Base-by-base conservation (phyloP, 306 rosid genomes). In the Malus sieversii region DNA sequence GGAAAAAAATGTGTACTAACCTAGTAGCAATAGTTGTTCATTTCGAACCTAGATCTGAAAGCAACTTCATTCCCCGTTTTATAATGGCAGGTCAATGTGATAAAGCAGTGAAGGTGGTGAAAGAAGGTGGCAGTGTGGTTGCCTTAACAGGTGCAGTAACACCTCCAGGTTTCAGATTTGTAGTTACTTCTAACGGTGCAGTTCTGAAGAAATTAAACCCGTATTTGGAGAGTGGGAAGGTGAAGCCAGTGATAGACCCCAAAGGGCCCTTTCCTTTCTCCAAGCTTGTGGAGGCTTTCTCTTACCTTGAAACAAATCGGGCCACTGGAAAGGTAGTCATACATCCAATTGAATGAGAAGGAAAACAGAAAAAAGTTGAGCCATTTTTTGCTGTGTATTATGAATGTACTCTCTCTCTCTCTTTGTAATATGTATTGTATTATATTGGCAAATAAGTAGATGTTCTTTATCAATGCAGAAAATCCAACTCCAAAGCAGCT, bases 111-210 rank as follows among this genome's bases (percentile, higher is more conserved):
- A 92, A 89, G 82, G 95, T 80, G 59, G 83, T 92, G 72, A 90
- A 90, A 87, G 97, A 92, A 83, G 97, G 92, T 22, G 98, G 98
- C 1, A 86, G 91, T 57, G 97, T 95, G 65, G 99, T 92, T 40
- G 99, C 87, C 10, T 76, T 92, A 20, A 95, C 97, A 4, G 99
- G 99, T 4, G 97, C 96, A 0, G 90, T 95, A 51, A 92, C 96
- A 19, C 90, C 97, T 32, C 96, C 99, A 42, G 99, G 97, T 7
- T 95, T 95, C 89, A 90, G 99, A 88, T 95, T 92, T 77, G 97
- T 95, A 6, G 97, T 95, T 6, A 90, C 97, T 40, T 92, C 98
- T 10, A 82, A 95, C 64, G 98, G 98, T 63, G 92, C 73, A 6
- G 96, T 90, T 76, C 66, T 95, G 52, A 92, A 80, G 89, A 92